These are phyloP conservation scores for Serendipita vermifera DNA, from an alignment of 768 basidiomycete species.

Conservation along the genomic window DNA sequence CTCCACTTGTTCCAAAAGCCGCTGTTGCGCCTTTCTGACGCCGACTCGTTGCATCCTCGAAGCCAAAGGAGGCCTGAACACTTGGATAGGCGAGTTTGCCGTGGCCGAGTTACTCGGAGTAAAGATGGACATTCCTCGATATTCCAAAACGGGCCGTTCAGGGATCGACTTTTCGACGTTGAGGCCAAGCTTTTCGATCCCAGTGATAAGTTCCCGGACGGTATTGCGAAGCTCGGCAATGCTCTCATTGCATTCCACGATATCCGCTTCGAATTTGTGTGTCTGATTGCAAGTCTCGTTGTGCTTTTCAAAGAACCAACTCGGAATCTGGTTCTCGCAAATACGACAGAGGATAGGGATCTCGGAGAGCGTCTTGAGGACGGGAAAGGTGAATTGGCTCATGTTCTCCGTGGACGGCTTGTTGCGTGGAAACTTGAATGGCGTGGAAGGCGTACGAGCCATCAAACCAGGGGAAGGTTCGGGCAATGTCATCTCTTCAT, in stretches of 20 bases:
- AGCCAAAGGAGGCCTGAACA: conserved; percentile 46
- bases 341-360: conserved; percentile 89
- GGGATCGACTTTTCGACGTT: conserved; percentile 5
- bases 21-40: conserved; percentile 69
- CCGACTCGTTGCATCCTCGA: conserved; percentile 68
- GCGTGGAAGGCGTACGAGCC: neutral
- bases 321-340: conserved; percentile 90
- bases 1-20: conserved; percentile 72
- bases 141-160: conserved; percentile 54
- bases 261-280: conserved; percentile 91
- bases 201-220: conserved; percentile 60
- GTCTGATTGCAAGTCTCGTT: conserved; percentile 97
- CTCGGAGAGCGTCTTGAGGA: conserved; percentile 61
- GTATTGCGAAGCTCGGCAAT: conserved; percentile 77
- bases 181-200: conserved; percentile 29
- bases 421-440: neutral
- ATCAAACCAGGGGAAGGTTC: neutral
- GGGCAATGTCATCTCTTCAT: neutral
- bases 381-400: conserved; percentile 43
- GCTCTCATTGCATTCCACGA: conserved; percentile 85
- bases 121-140: conserved; percentile 78
- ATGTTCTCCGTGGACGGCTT: conserved; percentile 16
- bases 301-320: conserved; percentile 99
- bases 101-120: conserved; percentile 58
- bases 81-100: conserved; percentile 59